phyloP scores from a whole-genome alignment of 2,329 filamentous ascomycete genomes.

The Eurotiales sp. region DNA sequence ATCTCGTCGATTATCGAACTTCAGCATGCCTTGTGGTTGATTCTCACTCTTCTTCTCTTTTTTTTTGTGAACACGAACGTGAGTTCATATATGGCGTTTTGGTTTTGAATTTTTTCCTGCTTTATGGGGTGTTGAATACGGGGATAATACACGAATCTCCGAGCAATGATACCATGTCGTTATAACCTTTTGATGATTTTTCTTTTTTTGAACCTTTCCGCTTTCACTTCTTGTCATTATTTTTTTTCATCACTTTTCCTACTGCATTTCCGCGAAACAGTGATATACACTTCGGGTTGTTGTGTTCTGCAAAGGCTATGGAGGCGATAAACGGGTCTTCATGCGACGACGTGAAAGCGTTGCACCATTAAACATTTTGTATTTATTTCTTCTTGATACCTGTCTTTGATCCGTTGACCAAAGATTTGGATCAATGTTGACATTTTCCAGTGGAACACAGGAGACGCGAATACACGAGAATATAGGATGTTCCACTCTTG shows the following conservation, averaged over 20 bases:
- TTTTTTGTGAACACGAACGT: constrained; percentile 4
- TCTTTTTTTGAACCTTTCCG: constrained; percentile 10
- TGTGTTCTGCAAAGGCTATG: constrained; percentile 6
- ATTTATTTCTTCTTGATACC: background rate
- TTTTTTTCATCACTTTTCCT: constrained; percentile 14
- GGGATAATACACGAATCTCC: constrained; percentile 41
- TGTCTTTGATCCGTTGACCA: background rate
- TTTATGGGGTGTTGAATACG: constrained; percentile 30
- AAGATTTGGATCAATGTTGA: constrained; percentile 15
- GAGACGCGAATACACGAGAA: constrained; percentile 25
- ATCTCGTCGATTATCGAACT: background rate
- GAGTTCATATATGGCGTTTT: constrained; percentile 7
- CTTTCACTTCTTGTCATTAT: constrained; percentile 12
- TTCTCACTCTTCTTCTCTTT: background rate
- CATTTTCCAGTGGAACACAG: constrained; percentile 17
- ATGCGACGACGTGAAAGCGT: constrained; percentile 15
- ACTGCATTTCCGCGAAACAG: constrained; percentile 13
- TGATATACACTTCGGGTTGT: constrained; percentile 11
- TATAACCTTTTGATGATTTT: too few relatives aligned
- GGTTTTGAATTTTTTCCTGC: background rate
- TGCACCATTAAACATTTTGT: constrained; percentile 18
- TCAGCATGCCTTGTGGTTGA: background rate
- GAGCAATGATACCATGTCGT: constrained; percentile 37
- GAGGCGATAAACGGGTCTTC: constrained; percentile 24
- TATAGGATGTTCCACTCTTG: constrained; percentile 10